Evolutionary conservation across 2,329 filamentous ascomycete genomes (phyloP).

Genomic region (Sporothrix brunneoviolacea): DNA sequence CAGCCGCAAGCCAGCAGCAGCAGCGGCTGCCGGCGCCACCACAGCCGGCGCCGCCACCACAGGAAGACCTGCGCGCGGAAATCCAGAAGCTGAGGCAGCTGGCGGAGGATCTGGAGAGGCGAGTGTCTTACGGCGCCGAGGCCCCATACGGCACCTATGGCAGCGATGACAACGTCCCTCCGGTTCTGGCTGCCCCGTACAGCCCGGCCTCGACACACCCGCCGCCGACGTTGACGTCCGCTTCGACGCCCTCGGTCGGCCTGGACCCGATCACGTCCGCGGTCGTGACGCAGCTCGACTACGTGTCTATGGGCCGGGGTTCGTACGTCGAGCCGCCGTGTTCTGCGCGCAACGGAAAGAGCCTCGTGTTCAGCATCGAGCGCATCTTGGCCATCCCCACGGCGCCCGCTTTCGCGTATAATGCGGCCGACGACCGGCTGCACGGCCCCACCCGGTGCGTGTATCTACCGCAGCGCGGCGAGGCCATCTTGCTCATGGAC

Average conservation of each 20-base stretch:
- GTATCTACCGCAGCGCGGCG: slow-evolving; percentile 1
- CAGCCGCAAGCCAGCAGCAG: too few species aligned
- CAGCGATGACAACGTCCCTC: background rate
- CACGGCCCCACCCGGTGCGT: background rate
- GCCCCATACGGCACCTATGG: background rate
- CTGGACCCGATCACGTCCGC: slow-evolving; percentile 7
- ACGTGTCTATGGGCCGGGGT: slow-evolving; percentile 11
- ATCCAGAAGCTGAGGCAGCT: slow-evolving; percentile 5
- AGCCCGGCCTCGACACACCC: background rate
- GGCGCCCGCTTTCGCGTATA: slow-evolving; percentile 3
- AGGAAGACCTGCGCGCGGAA: slow-evolving; percentile 1
- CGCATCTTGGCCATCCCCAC: background rate
- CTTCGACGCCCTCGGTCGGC: background rate
- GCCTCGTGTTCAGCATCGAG: background rate
- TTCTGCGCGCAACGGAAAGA: background rate
- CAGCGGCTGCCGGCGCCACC: too few species aligned
- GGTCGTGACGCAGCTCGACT: slow-evolving; percentile 10
- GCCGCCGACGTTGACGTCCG: background rate
- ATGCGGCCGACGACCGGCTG: slow-evolving; percentile 1
- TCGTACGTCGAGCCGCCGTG: slow-evolving; percentile 1
- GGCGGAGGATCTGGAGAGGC: slow-evolving; percentile 8
- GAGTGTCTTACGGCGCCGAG: background rate
- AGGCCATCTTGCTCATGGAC: background rate
- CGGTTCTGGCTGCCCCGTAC: background rate
- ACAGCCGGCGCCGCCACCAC: background rate